A percentile compares a stretch with the other conserved stretches of the same genome.
Evolutionary conservation across 2,329 filamentous ascomycete genomes (phyloP).

Genomic region (Diaporthe caulivora): DNA sequence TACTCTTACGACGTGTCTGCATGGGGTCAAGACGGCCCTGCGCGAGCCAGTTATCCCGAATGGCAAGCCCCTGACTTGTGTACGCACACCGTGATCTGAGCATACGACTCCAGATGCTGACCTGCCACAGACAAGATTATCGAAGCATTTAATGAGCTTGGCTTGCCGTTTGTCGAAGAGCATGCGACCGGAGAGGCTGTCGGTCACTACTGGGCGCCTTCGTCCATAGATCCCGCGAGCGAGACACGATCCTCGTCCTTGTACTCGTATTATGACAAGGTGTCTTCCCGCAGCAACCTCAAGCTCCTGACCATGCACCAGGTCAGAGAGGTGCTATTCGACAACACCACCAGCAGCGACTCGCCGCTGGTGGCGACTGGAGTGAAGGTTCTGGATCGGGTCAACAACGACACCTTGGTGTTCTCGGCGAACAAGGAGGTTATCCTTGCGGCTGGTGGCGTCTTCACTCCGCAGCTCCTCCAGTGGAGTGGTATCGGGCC

Average conservation of each 20-base stretch:
- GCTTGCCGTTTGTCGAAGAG: not conserved
- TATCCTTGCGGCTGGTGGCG: not conserved
- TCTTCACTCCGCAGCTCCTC: constrained; percentile 6
- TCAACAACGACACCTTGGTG: not conserved
- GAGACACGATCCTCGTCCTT: constrained; percentile 11
- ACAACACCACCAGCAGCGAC: constrained; percentile 1
- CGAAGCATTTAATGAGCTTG: constrained; percentile 4
- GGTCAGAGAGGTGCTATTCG: constrained; percentile 2
- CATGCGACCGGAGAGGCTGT: constrained; percentile 2
- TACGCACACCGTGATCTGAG: not conserved
- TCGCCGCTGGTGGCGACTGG: not conserved
- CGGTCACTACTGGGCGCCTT: constrained; percentile 2
- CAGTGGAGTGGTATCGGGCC: constrained; percentile 12
- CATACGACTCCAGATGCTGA: not conserved
- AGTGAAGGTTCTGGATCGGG: constrained; percentile 1
- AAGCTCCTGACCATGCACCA: constrained; percentile 3
- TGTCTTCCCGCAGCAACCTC: constrained; percentile 1
- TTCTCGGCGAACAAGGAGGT: constrained; percentile 17
- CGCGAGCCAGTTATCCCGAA: constrained; percentile 14
- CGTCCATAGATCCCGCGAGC: constrained; percentile 1
- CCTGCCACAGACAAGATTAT: constrained; percentile 2
- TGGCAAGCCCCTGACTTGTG: constrained; percentile 22
- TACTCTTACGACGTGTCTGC: constrained; percentile 21
- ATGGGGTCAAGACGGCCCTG: constrained; percentile 9
- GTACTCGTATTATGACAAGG: constrained; percentile 15